Percentiles rank a stretch among this genome's conserved stretches.
phyloP scores from a whole-genome alignment of 176 grass and related monocot species.

The Lolium perenne region DNA sequence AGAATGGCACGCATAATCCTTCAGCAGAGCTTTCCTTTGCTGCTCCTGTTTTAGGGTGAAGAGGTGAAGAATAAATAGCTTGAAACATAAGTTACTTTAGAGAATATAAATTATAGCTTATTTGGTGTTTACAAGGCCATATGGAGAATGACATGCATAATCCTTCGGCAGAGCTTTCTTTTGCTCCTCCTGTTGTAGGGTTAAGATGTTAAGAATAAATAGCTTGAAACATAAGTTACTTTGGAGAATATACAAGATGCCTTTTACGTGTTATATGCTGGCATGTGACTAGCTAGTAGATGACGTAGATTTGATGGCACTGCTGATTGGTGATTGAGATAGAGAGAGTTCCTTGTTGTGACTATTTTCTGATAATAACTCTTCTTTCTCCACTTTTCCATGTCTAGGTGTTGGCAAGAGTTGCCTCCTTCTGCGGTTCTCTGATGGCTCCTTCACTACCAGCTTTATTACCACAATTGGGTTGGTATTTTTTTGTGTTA shows the following conservation, averaged over 20 bases:
- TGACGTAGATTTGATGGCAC: neutral
- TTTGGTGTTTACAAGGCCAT: too few species aligned
- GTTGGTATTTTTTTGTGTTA: conserved; percentile 46
- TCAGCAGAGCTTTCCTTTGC: conserved; percentile 32
- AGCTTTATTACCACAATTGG: conserved; percentile 97
- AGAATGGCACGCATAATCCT: neutral
- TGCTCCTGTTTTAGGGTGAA: neutral
- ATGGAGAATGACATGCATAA: neutral
- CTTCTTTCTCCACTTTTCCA: conserved; percentile 5
- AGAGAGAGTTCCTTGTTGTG: neutral
- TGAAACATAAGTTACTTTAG: neutral
- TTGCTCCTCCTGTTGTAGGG: neutral
- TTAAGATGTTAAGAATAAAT: neutral
- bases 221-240: neutral
- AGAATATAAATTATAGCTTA: too few species aligned
- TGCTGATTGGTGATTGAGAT: neutral
- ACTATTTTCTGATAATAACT: conserved; percentile 8
- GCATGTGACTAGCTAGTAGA: neutral
- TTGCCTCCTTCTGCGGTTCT: conserved; percentile 92
- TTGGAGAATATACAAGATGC: neutral
- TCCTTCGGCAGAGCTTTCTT: conserved; percentile 24
- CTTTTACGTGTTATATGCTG: neutral
- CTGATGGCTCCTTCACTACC: conserved; percentile 95
- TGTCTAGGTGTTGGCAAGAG: conserved; percentile 94
- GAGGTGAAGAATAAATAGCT: neutral